A percentile compares a stretch with the other conserved stretches of the same genome.
These are phyloP conservation scores for Pestalotiopsis fici DNA, from an alignment of 2,329 filamentous ascomycete genomes.

Conservation along the genomic window DNA sequence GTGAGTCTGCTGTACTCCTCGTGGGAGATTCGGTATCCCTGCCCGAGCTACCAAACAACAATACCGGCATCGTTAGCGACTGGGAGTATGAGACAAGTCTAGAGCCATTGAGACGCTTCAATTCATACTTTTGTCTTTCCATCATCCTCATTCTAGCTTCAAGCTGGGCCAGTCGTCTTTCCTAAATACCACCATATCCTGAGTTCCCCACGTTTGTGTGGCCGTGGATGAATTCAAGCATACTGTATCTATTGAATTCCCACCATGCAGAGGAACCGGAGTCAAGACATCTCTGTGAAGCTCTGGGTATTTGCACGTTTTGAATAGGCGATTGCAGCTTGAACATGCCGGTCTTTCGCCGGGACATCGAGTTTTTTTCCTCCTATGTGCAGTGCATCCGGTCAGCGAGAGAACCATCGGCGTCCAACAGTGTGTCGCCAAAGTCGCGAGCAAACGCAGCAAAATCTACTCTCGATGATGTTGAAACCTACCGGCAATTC, in stretches of 20 bases:
- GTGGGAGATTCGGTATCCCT: background rate
- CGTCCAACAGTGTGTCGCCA: background rate
- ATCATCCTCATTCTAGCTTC: background rate
- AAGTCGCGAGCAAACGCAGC: background rate
- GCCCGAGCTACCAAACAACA: background rate
- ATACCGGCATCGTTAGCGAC: background rate
- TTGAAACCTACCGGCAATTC: background rate
- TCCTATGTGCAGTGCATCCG: constrained; percentile 24
- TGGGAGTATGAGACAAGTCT: background rate
- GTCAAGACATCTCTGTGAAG: background rate
- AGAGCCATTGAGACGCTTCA: background rate
- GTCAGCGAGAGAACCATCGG: background rate
- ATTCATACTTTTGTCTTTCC: background rate
- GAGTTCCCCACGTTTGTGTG: background rate
- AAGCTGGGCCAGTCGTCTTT: background rate
- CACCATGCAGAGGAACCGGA: background rate
- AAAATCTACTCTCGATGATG: background rate
- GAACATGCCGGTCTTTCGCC: constrained; percentile 53
- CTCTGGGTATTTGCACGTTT: constrained; percentile 42
- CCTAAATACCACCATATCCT: background rate
- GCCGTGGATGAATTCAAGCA: background rate
- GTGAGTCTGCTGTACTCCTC: background rate
- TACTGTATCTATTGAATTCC: background rate
- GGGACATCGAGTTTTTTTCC: constrained; percentile 53
- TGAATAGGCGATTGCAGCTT: constrained; percentile 48